Conservation (phyloP, 2,329 filamentous ascomycete genomes). For the Penicillium sp. region DNA sequence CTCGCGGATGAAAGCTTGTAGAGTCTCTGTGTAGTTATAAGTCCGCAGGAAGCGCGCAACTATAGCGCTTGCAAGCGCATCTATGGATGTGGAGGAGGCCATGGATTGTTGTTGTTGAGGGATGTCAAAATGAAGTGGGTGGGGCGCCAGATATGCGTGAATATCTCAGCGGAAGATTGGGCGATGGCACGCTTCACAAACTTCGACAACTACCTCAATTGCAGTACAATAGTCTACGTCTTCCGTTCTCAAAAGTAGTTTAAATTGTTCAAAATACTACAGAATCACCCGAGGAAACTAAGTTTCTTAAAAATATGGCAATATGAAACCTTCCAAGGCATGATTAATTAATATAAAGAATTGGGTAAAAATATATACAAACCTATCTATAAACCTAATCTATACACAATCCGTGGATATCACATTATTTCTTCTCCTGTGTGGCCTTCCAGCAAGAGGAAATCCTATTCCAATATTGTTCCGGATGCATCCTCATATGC, state of each 20-base stretch:
- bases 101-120: constrained; percentile 5
- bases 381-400: not conserved
- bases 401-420: not conserved
- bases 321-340: not conserved
- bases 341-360: not conserved
- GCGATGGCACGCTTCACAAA: not conserved
- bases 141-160: not conserved
- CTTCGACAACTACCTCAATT: not conserved
- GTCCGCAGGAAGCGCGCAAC: constrained; percentile 46
- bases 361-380: not conserved
- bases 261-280: not conserved
- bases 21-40: constrained; percentile 51
- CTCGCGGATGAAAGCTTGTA: constrained; percentile 58
- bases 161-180: not conserved
- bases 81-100: constrained; percentile 16
- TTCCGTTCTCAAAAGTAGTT: not conserved
- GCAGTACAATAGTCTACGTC: not conserved
- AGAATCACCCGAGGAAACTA: too few species aligned
- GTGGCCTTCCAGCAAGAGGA: constrained; percentile 18
- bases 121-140: not conserved
- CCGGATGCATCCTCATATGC: constrained; percentile 58
- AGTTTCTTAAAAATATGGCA: too few species aligned
- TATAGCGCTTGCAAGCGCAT: constrained; percentile 34
- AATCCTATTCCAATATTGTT: constrained; percentile 55
- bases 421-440: not conserved